Conservation (phyloP, 169 alveolate genomes). For the Theileria annulata region DNA sequence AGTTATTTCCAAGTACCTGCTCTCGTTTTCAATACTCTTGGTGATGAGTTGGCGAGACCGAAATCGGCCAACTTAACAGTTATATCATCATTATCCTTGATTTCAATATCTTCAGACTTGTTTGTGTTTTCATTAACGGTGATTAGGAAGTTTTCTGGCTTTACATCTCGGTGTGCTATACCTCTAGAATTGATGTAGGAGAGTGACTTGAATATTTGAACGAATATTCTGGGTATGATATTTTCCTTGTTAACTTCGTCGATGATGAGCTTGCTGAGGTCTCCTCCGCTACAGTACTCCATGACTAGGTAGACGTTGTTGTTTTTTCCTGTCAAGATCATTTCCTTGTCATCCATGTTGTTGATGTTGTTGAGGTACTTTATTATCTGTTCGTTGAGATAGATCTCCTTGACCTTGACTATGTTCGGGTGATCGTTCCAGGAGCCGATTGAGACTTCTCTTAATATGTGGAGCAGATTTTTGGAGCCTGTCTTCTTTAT, state of each 20-base stretch:
- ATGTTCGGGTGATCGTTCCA: constrained; percentile 94
- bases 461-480: constrained; percentile 46
- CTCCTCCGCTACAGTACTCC: constrained; percentile 92
- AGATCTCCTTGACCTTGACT: constrained; percentile 89
- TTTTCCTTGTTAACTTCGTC: constrained; percentile 59
- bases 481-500: constrained; percentile 17
- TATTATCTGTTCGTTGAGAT: constrained; percentile 39
- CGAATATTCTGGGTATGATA: constrained; percentile 69
- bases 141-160: constrained; percentile 87
- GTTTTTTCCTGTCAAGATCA: constrained; percentile 39
- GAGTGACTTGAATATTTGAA: constrained; percentile 79
- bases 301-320: constrained; percentile 76
- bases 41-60: constrained; percentile 73
- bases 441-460: constrained; percentile 62
- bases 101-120: constrained; percentile 68
- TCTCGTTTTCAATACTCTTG: constrained; percentile 50
- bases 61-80: constrained; percentile 70
- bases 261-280: constrained; percentile 72
- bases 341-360: constrained; percentile 9
- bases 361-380: constrained; percentile 44
- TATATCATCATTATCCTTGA: constrained; percentile 75
- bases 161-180: constrained; percentile 85
- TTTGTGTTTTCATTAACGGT: constrained; percentile 16
- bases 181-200: constrained; percentile 77
- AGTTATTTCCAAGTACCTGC: constrained; percentile 32